phyloP scores from a whole-genome alignment of 495 filamentous ascomycete species.

The Xylaria intraflava region DNA sequence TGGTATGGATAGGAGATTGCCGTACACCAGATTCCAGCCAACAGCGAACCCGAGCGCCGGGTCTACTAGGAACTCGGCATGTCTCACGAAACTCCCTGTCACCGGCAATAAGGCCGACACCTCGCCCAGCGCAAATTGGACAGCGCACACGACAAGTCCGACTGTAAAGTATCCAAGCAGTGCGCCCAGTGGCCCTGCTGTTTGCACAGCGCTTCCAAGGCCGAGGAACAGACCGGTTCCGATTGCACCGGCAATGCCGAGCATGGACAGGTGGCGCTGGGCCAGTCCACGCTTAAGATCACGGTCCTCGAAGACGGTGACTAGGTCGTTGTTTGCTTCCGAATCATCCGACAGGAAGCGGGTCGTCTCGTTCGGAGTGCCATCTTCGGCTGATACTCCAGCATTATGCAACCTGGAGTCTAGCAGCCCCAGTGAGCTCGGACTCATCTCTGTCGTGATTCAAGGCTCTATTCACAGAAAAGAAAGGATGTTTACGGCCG shows the following conservation, averaged over 20 bases:
- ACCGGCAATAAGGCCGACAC: slow-evolving; percentile 55
- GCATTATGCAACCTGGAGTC: slow-evolving; percentile 3
- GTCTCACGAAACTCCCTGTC: slow-evolving; percentile 51
- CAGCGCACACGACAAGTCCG: slow-evolving; percentile 43
- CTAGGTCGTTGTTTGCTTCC: slow-evolving; percentile 13
- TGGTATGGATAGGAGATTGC: slow-evolving; percentile 45
- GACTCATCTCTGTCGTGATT: neutral
- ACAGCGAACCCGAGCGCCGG: slow-evolving; percentile 76
- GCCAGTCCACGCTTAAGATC: slow-evolving; percentile 36
- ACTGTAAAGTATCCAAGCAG: slow-evolving; percentile 49
- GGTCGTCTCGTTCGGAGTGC: neutral
- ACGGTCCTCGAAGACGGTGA: slow-evolving; percentile 30
- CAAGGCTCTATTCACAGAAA: neutral
- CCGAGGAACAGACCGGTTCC: slow-evolving; percentile 53
- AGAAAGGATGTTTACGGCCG: too few relatives aligned
- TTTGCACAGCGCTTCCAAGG: slow-evolving; percentile 41
- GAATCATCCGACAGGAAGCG: neutral
- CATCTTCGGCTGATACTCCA: slow-evolving; percentile 1
- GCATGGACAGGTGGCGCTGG: slow-evolving; percentile 45
- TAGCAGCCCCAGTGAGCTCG: neutral
- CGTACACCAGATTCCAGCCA: slow-evolving; percentile 53
- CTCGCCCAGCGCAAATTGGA: slow-evolving; percentile 53
- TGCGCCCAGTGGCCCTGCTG: slow-evolving; percentile 44
- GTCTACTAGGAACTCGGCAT: slow-evolving; percentile 68
- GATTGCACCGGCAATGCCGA: slow-evolving; percentile 40